Evolutionary conservation across 1,284 basidiomycete genomes (phyloP).

Genomic region (Ustilago vetiveriae): DNA sequence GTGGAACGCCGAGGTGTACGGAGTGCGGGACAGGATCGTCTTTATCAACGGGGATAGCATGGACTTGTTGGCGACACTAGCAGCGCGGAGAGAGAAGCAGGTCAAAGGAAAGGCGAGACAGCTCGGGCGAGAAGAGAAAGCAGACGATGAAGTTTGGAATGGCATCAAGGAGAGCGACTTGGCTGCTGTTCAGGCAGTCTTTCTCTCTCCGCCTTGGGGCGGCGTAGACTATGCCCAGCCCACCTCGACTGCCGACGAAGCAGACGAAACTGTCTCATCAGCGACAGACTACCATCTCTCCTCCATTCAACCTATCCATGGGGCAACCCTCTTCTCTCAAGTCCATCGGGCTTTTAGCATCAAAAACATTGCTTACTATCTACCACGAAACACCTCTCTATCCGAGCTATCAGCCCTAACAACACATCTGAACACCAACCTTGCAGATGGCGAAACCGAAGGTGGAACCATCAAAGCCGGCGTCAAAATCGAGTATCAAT

Average conservation of each 20-base stretch:
- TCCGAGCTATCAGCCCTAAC: slow-evolving; percentile 76
- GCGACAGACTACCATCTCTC: slow-evolving; percentile 31
- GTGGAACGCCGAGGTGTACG: slow-evolving; percentile 89
- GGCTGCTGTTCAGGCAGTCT: slow-evolving; percentile 28
- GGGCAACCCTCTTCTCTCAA: slow-evolving; percentile 77
- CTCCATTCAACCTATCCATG: slow-evolving; percentile 79
- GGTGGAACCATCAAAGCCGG: background rate
- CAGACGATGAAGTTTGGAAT: slow-evolving; percentile 54
- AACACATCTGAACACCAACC: background rate
- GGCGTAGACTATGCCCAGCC: slow-evolving; percentile 52
- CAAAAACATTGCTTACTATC: slow-evolving; percentile 76
- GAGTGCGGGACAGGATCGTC: slow-evolving; percentile 90
- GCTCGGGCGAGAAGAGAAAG: background rate
- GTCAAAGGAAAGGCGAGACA: no score
- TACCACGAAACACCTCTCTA: slow-evolving; percentile 84
- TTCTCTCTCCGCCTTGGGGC: slow-evolving; percentile 63
- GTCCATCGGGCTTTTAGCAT: slow-evolving; percentile 22
- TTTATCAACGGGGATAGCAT: slow-evolving; percentile 90
- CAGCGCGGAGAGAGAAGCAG: background rate
- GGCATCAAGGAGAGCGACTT: slow-evolving; percentile 18
- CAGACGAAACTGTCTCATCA: background rate
- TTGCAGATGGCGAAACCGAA: no score
- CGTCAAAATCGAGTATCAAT: slow-evolving; percentile 86
- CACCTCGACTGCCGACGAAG: background rate
- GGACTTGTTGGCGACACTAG: slow-evolving; percentile 72